Evolutionary conservation across 352 stramenopile genomes (phyloP).

Genomic region (Phytophthora sp.): DNA sequence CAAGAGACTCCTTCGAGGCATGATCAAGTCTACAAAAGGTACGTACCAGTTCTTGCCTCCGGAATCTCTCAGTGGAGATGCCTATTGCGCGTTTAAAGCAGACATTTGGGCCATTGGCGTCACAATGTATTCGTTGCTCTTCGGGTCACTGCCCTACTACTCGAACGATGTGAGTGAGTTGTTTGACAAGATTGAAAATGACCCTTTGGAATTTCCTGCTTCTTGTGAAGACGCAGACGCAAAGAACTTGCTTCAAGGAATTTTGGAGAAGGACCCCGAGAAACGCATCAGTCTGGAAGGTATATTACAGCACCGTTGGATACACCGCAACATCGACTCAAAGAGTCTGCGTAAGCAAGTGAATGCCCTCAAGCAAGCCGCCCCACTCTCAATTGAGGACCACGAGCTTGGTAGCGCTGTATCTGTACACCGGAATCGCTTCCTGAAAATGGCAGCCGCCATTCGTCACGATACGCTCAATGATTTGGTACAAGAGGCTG

Average conservation of each 20-base stretch:
- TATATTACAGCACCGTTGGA: constrained; percentile 80
- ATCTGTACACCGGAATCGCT: constrained; percentile 59
- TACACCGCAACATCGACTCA: constrained; percentile 61
- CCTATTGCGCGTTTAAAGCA: constrained; percentile 84
- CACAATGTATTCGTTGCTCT: constrained; percentile 91
- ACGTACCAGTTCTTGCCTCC: constrained; percentile 82
- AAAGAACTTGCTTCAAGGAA: constrained; percentile 67
- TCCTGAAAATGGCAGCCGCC: constrained; percentile 39
- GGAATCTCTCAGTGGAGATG: constrained; percentile 65
- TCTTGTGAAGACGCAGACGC: constrained; percentile 56
- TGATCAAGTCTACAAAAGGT: constrained; percentile 76
- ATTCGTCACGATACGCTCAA: constrained; percentile 34
- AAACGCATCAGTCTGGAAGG: constrained; percentile 68
- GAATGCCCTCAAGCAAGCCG: constrained; percentile 45
- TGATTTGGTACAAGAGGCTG: constrained; percentile 12
- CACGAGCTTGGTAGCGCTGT: constrained; percentile 57
- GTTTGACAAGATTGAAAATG: constrained; percentile 91
- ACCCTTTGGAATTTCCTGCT: constrained; percentile 55
- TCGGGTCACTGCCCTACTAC: constrained; percentile 90
- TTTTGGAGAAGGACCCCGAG: constrained; percentile 82
- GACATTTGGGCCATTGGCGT: constrained; percentile 93
- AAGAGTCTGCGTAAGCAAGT: constrained; percentile 57
- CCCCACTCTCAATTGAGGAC: constrained; percentile 47
- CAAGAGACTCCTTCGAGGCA: constrained; percentile 32
- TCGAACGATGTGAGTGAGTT: constrained; percentile 83